Percentiles rank a stretch among this genome's conserved stretches.
Evolutionary conservation across 768 basidiomycete species (phyloP).

Genomic region (Boletellus ananas): DNA sequence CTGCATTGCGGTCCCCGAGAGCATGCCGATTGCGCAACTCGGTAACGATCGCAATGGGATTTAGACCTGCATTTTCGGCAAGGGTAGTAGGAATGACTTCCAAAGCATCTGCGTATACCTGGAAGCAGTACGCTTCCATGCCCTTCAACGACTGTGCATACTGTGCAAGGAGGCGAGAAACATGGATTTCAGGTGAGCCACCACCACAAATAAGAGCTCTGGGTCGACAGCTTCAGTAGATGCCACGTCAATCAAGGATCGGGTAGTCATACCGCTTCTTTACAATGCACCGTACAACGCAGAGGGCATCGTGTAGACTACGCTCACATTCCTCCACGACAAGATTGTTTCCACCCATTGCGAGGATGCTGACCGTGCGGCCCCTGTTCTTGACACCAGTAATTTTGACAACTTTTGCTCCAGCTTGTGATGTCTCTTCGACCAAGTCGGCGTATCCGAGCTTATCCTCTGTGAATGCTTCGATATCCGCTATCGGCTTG

Average conservation of each 20-base stretch:
- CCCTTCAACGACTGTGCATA: constrained; percentile 91
- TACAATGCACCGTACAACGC: constrained; percentile 95
- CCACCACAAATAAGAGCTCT: constrained; percentile 94
- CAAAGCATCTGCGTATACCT: constrained; percentile 95
- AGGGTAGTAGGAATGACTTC: constrained; percentile 97
- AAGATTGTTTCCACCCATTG: constrained; percentile 87
- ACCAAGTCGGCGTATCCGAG: constrained; percentile 94
- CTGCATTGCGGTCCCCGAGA: constrained; percentile 88
- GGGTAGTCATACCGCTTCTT: constrained; percentile 78
- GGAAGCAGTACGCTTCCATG: constrained; percentile 99
- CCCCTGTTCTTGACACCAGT: constrained; percentile 94
- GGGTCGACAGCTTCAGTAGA: constrained; percentile 4
- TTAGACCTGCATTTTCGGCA: constrained; percentile 97
- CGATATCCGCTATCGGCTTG: constrained; percentile 96
- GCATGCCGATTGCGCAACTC: constrained; percentile 97
- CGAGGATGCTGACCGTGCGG: constrained; percentile 91
- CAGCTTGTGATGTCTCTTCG: constrained; percentile 79
- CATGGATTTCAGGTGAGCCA: constrained; percentile 97
- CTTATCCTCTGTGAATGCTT: constrained; percentile 97
- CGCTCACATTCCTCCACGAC: constrained; percentile 97
- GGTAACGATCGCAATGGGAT: constrained; percentile 97
- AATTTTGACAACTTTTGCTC: constrained; percentile 89
- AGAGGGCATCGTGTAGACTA: constrained; percentile 97
- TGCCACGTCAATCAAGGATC: not conserved
- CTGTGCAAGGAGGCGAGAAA: constrained; percentile 86